Conservation (phyloP, 257 asterid species). For the Plectranthus barbatus region DNA sequence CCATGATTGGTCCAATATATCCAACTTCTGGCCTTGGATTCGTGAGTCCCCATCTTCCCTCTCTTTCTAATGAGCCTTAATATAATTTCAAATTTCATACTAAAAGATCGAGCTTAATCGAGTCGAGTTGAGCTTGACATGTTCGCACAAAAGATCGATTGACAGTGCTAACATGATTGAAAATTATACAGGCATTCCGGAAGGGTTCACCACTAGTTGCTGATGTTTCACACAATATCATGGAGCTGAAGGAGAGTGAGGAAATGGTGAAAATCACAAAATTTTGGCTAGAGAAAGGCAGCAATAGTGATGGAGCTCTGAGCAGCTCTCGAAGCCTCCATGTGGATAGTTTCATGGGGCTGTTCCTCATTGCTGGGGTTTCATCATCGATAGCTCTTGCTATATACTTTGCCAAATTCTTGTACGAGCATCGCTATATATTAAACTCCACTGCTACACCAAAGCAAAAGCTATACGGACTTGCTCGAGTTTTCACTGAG, state of each 20-base stretch:
- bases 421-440: slow-evolving; percentile 20
- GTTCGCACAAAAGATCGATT: too few species aligned
- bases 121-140: too few species aligned
- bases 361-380: slow-evolving; percentile 30
- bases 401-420: slow-evolving; percentile 24
- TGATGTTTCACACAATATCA: slow-evolving; percentile 37
- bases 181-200: slow-evolving; percentile 44
- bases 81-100: too few species aligned
- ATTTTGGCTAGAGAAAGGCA: slow-evolving; percentile 16
- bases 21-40: slow-evolving; percentile 42
- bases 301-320: background rate
- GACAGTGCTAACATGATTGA: too few species aligned
- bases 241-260: slow-evolving; percentile 32
- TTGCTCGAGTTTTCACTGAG: slow-evolving; percentile 26
- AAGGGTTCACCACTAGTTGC: slow-evolving; percentile 36
- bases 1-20: slow-evolving; percentile 34
- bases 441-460: background rate
- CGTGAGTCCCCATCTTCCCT: slow-evolving; percentile 19
- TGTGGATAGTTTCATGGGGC: slow-evolving; percentile 35
- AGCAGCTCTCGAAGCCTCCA: background rate
- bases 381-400: slow-evolving; percentile 26
- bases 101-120: too few species aligned
- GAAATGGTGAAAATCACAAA: slow-evolving; percentile 13
- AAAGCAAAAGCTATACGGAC: slow-evolving; percentile 23
- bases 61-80: too few species aligned